phyloP scores from a whole-genome alignment of 2,329 filamentous ascomycete genomes.

The Rutstroemia sp. region DNA sequence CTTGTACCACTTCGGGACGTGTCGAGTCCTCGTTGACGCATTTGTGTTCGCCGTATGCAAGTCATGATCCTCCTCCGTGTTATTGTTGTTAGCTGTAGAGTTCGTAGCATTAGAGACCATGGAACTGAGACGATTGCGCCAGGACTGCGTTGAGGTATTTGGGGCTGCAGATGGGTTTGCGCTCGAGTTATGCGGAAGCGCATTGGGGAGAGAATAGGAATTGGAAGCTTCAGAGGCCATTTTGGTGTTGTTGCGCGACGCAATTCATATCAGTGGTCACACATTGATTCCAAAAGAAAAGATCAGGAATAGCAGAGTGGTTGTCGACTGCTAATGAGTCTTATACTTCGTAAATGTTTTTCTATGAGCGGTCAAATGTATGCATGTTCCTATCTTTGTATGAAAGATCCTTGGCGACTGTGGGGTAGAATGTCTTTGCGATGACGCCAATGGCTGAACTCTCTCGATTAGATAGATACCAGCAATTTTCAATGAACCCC shows the following conservation, averaged over 20 bases:
- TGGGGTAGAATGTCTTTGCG: neutral
- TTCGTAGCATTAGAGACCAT: neutral
- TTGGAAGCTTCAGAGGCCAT: slow-evolving; percentile 7
- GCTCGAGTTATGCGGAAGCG: slow-evolving; percentile 12
- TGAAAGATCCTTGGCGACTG: neutral
- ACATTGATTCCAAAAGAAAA: neutral
- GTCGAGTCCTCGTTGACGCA: slow-evolving; percentile 15
- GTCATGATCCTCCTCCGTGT: slow-evolving; percentile 5
- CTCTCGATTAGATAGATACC: too few species aligned
- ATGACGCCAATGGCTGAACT: too few species aligned
- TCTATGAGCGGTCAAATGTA: neutral
- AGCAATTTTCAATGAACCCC: too few species aligned
- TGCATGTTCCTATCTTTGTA: neutral
- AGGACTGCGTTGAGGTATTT: neutral
- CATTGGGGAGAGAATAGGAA: slow-evolving; percentile 18
- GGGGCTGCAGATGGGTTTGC: neutral
- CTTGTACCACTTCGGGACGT: slow-evolving; percentile 57
- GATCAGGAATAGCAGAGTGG: too few species aligned
- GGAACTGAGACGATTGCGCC: slow-evolving; percentile 4
- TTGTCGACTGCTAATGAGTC: neutral
- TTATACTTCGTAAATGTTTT: too few species aligned
- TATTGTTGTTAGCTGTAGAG: neutral
- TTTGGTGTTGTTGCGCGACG: neutral
- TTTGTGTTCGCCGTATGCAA: slow-evolving; percentile 10
- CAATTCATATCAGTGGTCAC: neutral